phyloP scores from a whole-genome alignment of 139 green algal species.

The Yamagishiella unicocca region DNA sequence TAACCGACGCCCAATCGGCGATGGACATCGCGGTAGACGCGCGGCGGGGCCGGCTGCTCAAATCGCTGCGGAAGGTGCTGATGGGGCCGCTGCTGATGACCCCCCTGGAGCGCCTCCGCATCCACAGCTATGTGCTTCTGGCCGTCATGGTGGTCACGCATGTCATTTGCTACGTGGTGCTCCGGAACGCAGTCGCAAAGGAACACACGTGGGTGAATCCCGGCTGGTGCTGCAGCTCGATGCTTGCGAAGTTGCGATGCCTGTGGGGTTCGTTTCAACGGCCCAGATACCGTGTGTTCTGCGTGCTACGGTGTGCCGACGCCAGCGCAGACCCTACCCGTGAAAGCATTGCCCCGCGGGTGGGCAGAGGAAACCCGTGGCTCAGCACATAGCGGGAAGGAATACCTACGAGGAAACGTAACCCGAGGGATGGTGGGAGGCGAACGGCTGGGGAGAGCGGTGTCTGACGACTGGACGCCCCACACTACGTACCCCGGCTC shows the following conservation, averaged over 20 bases:
- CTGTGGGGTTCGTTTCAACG: no score
- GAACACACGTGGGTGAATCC: constrained; percentile 26
- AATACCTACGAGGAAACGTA: no score
- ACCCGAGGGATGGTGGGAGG: no score
- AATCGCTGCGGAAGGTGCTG: constrained; percentile 29
- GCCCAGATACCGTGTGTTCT: no score
- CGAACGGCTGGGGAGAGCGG: no score
- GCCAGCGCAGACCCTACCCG: no score
- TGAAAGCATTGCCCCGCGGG: no score
- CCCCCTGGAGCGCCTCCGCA: constrained; percentile 25
- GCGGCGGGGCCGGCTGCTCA: constrained; percentile 14
- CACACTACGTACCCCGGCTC: no score
- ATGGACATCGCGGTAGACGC: constrained; percentile 9
- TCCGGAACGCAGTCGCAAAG: background rate
- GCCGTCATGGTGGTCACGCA: constrained; percentile 36
- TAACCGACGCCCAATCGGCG: background rate
- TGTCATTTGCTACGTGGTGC: constrained; percentile 26
- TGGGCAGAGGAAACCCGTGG: no score
- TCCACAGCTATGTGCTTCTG: constrained; percentile 10
- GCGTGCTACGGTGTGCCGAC: no score
- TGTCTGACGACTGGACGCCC: no score
- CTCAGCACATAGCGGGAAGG: no score
- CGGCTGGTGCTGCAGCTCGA: background rate
- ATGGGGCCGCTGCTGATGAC: constrained; percentile 18
- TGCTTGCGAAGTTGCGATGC: background rate